Conservation (phyloP, 1,284 basidiomycete genomes). For the Pseudozyma pruni region DNA sequence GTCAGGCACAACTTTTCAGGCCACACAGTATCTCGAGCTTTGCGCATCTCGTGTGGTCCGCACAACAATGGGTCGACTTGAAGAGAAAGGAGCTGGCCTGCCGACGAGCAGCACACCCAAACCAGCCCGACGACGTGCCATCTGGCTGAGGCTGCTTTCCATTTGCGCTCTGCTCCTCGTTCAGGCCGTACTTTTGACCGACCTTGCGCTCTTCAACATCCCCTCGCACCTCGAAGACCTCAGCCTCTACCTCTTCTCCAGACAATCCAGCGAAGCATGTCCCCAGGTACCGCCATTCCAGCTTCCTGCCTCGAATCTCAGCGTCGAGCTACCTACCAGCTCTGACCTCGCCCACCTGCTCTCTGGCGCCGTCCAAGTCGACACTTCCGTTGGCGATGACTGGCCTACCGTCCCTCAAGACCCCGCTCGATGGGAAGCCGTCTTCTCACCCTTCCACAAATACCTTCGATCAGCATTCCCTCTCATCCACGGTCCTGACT, state of each 20-base stretch:
- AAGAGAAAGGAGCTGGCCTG: constrained; percentile 8
- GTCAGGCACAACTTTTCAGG: too few species aligned
- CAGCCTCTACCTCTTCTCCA: neutral
- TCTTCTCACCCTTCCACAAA: constrained; percentile 49
- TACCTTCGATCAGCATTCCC: constrained; percentile 47
- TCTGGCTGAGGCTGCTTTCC: neutral
- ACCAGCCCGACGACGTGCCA: neutral
- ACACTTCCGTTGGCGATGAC: constrained; percentile 50
- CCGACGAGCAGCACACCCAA: constrained; percentile 1
- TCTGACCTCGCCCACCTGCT: constrained; percentile 30
- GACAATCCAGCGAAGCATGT: constrained; percentile 14
- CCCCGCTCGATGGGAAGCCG: constrained; percentile 37
- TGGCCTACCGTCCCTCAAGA: constrained; percentile 49
- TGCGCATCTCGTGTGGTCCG: too few species aligned
- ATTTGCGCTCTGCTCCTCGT: constrained; percentile 11
- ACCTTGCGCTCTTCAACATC: neutral
- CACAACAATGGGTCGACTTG: constrained; percentile 7
- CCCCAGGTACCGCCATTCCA: constrained; percentile 32
- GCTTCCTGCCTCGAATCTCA: constrained; percentile 8
- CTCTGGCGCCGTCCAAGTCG: constrained; percentile 51
- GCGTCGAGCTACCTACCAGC: constrained; percentile 20
- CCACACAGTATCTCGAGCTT: too few species aligned
- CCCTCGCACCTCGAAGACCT: neutral
- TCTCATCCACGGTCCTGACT: constrained; percentile 24
- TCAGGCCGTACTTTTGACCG: neutral